Evolutionary conservation across 2,329 filamentous ascomycete species (phyloP).

Genomic region (Metarhizium anisopliae): DNA sequence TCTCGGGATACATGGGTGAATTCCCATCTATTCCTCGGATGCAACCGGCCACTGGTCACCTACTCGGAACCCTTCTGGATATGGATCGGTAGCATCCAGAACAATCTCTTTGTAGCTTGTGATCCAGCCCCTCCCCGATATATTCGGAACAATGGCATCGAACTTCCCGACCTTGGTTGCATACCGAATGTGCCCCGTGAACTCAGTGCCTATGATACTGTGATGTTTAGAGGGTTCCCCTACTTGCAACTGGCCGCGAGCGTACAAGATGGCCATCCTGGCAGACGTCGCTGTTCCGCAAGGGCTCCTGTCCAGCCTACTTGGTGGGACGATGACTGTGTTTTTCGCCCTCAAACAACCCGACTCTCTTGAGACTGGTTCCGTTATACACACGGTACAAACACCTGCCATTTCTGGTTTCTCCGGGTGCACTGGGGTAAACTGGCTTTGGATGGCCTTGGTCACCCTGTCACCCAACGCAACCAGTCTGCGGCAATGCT

Average conservation of each 20-base stretch:
- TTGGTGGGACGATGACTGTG: conserved; percentile 34
- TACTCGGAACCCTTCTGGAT: conserved; percentile 24
- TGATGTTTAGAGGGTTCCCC: conserved; percentile 27
- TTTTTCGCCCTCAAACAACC: conserved; percentile 24
- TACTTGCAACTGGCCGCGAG: conserved; percentile 25
- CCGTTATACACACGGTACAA: conserved; percentile 27
- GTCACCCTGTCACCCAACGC: conserved; percentile 34
- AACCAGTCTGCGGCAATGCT: conserved; percentile 25
- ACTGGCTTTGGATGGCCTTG: conserved; percentile 22
- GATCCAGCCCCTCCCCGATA: conserved; percentile 37
- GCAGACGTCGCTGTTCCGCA: conserved; percentile 37
- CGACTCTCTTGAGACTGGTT: conserved; percentile 17
- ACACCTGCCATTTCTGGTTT: conserved; percentile 32
- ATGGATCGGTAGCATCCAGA: conserved; percentile 34
- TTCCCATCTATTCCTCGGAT: too few species aligned
- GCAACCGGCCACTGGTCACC: conserved; percentile 3
- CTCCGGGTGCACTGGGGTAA: conserved; percentile 31
- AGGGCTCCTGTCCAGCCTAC: conserved; percentile 35
- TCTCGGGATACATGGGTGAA: too few species aligned
- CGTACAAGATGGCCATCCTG: conserved; percentile 33
- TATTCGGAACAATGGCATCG: conserved; percentile 28
- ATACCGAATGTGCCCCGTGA: conserved; percentile 18
- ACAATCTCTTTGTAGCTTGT: conserved; percentile 33
- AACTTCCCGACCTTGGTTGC: conserved; percentile 28
- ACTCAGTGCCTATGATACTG: too few species aligned